Evolutionary conservation across 129 eudicot genomes (phyloP).

Genomic region (Centrapalus pauciflorus): DNA sequence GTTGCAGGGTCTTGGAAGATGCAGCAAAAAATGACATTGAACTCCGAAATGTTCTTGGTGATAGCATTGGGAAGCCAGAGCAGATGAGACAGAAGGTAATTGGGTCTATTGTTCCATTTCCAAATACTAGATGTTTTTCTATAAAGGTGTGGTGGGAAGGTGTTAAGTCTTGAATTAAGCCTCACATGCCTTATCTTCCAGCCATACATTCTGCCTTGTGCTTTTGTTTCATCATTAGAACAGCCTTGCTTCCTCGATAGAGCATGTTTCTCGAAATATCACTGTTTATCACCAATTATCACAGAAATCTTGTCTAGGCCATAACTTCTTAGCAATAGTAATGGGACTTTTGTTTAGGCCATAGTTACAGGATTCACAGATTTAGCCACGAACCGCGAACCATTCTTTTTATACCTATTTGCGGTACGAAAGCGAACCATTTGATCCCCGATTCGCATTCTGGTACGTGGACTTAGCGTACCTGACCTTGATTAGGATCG

Average conservation of each 20-base stretch:
- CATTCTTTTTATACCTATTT: no score
- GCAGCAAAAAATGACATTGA: constrained; percentile 75
- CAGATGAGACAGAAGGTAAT: constrained; percentile 74
- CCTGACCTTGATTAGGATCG: no score
- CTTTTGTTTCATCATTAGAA: background rate
- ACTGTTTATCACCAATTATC: no score
- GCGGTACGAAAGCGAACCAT: no score
- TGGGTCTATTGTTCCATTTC: background rate
- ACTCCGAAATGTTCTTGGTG: constrained; percentile 87
- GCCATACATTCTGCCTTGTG: background rate
- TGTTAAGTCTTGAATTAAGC: background rate
- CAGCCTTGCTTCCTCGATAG: background rate
- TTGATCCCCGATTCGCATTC: no score
- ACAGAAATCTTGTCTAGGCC: no score
- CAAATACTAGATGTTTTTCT: background rate
- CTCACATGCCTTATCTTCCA: background rate
- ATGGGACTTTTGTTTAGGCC: no score
- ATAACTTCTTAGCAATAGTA: no score
- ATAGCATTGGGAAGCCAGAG: constrained; percentile 90
- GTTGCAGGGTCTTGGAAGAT: constrained; percentile 81
- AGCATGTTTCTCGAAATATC: no score
- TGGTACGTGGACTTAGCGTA: no score
- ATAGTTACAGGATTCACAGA: no score
- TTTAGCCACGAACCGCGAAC: no score
- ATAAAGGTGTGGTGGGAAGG: background rate